Base-by-base conservation (phyloP, 2,329 filamentous ascomycete genomes). In the Spiromastix sp. region DNA sequence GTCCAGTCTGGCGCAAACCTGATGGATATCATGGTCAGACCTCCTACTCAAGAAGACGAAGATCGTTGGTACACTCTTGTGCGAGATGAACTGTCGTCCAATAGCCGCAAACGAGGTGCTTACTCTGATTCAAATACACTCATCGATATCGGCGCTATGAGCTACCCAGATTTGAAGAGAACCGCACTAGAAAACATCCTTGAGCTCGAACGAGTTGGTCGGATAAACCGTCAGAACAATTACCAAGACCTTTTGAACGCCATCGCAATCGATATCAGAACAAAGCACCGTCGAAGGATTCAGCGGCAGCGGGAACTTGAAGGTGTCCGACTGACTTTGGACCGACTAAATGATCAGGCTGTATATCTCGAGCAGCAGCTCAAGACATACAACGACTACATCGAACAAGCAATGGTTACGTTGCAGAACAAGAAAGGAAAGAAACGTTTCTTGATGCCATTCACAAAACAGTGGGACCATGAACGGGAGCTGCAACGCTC, bases 241-340 rank as follows among this genome's bases (percentile, higher is more conserved):
- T 98, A 96, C 62, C 91, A 98, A 62, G 91, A 98, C 54, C 74
- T 98, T n/a, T 74, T 98, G 45, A 98, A 98, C 54, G 85, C 86
- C 43, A 95, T 98, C 50, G 91, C 91, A 2, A 74, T 93, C 38
- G 91, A 98, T 54, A 98, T 98, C 55, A 81, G 93, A 30, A 94
- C 87, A 41, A 98, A 98, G 71, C 93, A 93, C 61, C 80, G 87
- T 25, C 77, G 93, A 39, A 75, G 91, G 38, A 80, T 98, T 29
- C 89, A 98, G 59, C 77, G 91, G 39, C 82, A 94, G 54, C 80
- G 85, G 31, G 91, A 98, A 59, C 61, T 96, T 25, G 91, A 98
- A 48, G 61, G 62, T 27, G 62, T 66, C 22, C 59, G 60, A 25
- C 51, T 68, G 40, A 68, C 66, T 4, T 57, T 68, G 15, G 58